A percentile compares a stretch with the other conserved stretches of the same genome.
Evolutionary conservation across 441 rosid species (phyloP).

Genomic region (Gossypium trilobum): DNA sequence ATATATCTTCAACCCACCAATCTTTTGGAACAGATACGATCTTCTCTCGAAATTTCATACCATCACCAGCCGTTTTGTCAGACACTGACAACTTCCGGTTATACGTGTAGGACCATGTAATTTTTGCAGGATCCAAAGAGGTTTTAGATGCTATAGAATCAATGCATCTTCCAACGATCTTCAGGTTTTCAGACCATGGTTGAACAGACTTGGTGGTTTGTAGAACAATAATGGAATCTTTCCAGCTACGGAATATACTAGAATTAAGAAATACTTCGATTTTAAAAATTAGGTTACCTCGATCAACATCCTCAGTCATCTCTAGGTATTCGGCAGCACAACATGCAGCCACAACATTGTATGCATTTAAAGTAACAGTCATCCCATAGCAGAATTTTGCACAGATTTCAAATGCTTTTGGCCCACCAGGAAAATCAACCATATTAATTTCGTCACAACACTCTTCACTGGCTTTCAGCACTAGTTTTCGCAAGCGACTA

Average conservation of each 20-base stretch:
- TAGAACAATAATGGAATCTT: conserved; percentile 86
- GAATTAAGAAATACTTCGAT: conserved; percentile 84
- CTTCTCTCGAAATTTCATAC: conserved; percentile 32
- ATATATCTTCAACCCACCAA: conserved; percentile 98
- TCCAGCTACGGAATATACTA: conserved; percentile 84
- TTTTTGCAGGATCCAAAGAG: conserved; percentile 58
- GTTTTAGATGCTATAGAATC: conserved; percentile 84
- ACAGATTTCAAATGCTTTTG: conserved; percentile 83
- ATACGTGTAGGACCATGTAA: conserved; percentile 85
- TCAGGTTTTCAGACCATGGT: conserved; percentile 84
- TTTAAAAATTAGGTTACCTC: conserved; percentile 76
- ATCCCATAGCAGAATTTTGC: conserved; percentile 95
- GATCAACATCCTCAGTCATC: conserved; percentile 78
- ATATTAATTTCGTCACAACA: conserved; percentile 45
- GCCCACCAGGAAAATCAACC: conserved; percentile 78
- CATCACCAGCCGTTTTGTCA: conserved; percentile 41
- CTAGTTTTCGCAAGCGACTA: conserved; percentile 57
- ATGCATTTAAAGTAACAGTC: conserved; percentile 76
- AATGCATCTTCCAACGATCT: conserved; percentile 71
- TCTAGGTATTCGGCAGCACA: conserved; percentile 94
- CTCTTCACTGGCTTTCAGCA: conserved; percentile 45
- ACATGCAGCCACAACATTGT: conserved; percentile 73
- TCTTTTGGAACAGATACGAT: conserved; percentile 61
- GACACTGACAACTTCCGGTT: conserved; percentile 54
- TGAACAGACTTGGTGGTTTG: conserved; percentile 70